Conservation (phyloP, 805 yeast species). For the Danielia reshetovae region DNA sequence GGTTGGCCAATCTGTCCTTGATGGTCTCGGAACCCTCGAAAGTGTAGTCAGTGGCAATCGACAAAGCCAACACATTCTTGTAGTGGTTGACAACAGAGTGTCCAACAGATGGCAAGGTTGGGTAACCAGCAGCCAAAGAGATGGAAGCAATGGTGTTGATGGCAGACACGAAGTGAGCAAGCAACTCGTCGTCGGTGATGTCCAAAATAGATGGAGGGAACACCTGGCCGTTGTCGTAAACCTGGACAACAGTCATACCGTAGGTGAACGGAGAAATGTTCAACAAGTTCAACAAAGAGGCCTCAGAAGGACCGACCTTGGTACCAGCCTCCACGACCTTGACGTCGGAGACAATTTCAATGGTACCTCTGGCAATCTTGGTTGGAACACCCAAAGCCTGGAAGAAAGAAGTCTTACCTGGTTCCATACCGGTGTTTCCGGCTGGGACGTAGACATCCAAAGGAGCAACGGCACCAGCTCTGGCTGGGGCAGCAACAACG, state of each 20-base stretch:
- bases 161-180: conserved; percentile 88
- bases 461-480: conserved; percentile 99
- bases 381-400: conserved; percentile 99
- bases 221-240: conserved; percentile 97
- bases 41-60: conserved; percentile 98
- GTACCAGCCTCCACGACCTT: conserved; percentile 83
- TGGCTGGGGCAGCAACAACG: conserved; percentile 99
- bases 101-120: conserved; percentile 98
- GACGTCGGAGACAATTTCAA: conserved; percentile 97
- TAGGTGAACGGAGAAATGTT: conserved; percentile 99
- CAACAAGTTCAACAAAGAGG: conserved; percentile 97
- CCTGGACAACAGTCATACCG: conserved; percentile 96
- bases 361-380: conserved; percentile 99
- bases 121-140: conserved; percentile 98
- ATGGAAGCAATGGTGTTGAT: conserved; percentile 90
- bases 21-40: conserved; percentile 98
- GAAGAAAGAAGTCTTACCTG: conserved; percentile 99
- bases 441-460: conserved; percentile 97
- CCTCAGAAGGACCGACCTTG: conserved; percentile 99
- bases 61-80: conserved; percentile 97
- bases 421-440: conserved; percentile 99
- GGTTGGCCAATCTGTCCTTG: conserved; percentile 99
- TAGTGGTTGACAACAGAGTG: conserved; percentile 98
- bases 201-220: conserved; percentile 97
- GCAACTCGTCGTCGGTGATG: conserved; percentile 96